Evolutionary conservation across 805 yeast genomes (phyloP), one percentile per base, ranked within the genome.

Genomic region (Lipomyces anomalus): DNA sequence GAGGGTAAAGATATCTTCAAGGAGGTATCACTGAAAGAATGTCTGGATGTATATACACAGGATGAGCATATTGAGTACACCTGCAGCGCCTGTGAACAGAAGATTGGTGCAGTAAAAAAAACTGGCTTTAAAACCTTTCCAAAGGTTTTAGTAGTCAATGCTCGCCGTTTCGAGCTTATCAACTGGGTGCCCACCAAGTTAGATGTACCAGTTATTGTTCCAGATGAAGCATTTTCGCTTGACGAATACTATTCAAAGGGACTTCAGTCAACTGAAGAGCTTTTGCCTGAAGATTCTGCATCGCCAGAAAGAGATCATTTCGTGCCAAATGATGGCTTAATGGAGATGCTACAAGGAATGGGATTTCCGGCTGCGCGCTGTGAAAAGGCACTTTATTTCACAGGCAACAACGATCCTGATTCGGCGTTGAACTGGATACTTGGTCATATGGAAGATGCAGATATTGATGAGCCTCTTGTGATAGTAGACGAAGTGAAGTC

Each of bases 151-250:
- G 75, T 85, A 3, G 68, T 86, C 0, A 81, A 80, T 50, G 84
- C 87, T 2, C 82, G 86, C 50, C 73, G 97, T 58, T 86, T 90
- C 45, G 79, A 82, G 52, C 66, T 94, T 30, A 84, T 80, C 36
- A 86, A 87, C 59, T 92, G 97, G 97, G 83, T 80, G 1, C 97
- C 97, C 0, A 70, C 77, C 0, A 92, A 92, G 62, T 72, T 84
- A 0, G 82, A 79, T 49, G 84, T 82, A 4, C 94, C 94, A 2
- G 71, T 90, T 11, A 64, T 58, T 41, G 53, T 78, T 60, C 67
- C 82, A 60, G 66, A 72, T 45, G 60, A 63, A 2, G 47, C 61
- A 0, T 56, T 83, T 35, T 70, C 74, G 48, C 50, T 90, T 1
- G 62, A 69, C 1, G 49, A 56, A 1, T 75, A 67, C 47, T 47